Evolutionary conservation across 1,139 yeast species (phyloP).

Genomic region (Zhuliangozyma blackwelliae): DNA sequence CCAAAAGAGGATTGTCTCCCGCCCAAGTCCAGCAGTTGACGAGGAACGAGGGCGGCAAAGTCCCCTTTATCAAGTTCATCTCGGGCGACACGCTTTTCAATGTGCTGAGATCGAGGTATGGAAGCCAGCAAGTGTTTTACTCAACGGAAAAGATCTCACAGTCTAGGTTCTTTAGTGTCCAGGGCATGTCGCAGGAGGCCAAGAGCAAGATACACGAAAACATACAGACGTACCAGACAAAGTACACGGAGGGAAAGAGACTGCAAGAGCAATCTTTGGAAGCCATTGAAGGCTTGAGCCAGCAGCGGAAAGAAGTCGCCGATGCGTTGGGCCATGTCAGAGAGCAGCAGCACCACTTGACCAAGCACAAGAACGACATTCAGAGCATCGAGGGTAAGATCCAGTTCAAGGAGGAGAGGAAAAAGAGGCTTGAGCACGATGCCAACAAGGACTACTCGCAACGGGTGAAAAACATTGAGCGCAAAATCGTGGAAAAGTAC

Average conservation of each 20-base stretch:
- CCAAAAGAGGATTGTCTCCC: slow-evolving; percentile 38
- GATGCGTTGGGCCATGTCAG: slow-evolving; percentile 15
- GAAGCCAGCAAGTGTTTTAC: slow-evolving; percentile 47
- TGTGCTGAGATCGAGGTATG: slow-evolving; percentile 55
- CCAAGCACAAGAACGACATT: slow-evolving; percentile 11
- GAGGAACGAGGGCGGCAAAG: slow-evolving; percentile 21
- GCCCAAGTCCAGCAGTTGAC: slow-evolving; percentile 37
- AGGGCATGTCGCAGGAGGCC: slow-evolving; percentile 40
- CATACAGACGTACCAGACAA: slow-evolving; percentile 1
- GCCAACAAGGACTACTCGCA: slow-evolving; percentile 27
- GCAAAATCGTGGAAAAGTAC: slow-evolving; percentile 22
- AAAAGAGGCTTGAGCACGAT: slow-evolving; percentile 21
- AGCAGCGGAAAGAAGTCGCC: slow-evolving; percentile 12
- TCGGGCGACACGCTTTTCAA: slow-evolving; percentile 54
- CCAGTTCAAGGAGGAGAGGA: slow-evolving; percentile 18
- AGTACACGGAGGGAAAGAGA: slow-evolving; percentile 3
- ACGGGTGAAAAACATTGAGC: slow-evolving; percentile 20
- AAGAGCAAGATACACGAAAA: slow-evolving; percentile 17
- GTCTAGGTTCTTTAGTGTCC: slow-evolving; percentile 36
- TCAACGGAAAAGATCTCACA: slow-evolving; percentile 30
- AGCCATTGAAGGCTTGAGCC: neutral
- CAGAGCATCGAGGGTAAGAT: slow-evolving; percentile 18
- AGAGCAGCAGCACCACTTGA: slow-evolving; percentile 9
- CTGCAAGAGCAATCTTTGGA: neutral
- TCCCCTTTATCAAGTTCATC: slow-evolving; percentile 52